Base-by-base conservation (phyloP, 768 basidiomycete genomes). In the Termitomyces sp. region DNA sequence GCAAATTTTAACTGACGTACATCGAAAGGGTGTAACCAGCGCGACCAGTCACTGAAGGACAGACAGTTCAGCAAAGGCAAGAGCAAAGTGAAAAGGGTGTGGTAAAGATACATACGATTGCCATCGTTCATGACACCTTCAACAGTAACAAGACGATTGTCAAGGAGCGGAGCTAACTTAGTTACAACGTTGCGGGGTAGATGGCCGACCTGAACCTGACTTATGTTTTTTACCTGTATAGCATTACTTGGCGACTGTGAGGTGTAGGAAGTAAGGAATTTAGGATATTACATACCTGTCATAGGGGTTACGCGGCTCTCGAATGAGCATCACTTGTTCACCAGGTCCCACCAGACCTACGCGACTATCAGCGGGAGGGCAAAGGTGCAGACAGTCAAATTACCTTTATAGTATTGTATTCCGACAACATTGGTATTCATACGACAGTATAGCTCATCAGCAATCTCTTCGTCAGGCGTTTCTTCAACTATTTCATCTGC, bases 211-310 rank as follows among this genome's bases (percentile, higher is more conserved):
- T 93, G 88, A 13, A 74, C 74, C 1, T 78, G 76, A 2, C 80
- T 77, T 44, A 93, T 92, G 67, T 95, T 95, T 68, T 82, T 78
- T 30, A 95, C 92, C 75, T 91, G 83, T 28, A 93, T 86, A 2
- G 89, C 88, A 70, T 92, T 91, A 32, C 88, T 91, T 50, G 57
- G 8, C 36, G 2, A 20, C 20, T 50, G 14, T 55, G 20, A 38
- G 46, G 18, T 0, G 16, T 14, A 16, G 10, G 13, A 5, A 30
- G 1, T n/a, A 35, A 16, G 18, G 18, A 6, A 9, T 26, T 28
- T 16, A 28, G 30, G 30, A 20, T 36, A n/a, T 8, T 35, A 64
- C 12, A 40, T 32, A 86, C 89, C 77, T 75, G 59, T 95, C 93
- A 67, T 87, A 88, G 47, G 30, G 61, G 67, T 93, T 93, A 0